phyloP scores from a whole-genome alignment of 2,329 filamentous ascomycete genomes.

The Cephalotrichum gorgonifer region DNA sequence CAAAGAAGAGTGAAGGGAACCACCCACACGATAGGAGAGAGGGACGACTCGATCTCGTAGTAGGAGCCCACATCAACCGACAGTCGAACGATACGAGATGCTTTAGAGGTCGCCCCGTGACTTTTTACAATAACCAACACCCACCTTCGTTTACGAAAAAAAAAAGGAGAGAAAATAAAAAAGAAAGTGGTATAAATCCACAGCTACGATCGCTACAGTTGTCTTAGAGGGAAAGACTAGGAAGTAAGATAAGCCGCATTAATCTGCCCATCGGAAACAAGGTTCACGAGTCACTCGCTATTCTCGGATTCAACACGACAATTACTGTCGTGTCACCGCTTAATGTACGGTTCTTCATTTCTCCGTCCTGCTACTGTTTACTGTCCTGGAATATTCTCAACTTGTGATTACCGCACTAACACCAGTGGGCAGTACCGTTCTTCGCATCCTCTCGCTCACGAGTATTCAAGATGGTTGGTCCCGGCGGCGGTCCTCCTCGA shows the following conservation, averaged over 20 bases:
- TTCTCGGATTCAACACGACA: background rate
- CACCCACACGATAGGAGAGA: too few relatives aligned
- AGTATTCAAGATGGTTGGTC: conserved; percentile 64
- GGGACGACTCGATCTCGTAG: too few relatives aligned
- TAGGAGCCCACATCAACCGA: too few relatives aligned
- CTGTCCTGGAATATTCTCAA: too few relatives aligned
- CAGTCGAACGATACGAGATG: conserved; percentile 1
- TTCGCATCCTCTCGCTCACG: background rate
- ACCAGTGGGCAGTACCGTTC: background rate
- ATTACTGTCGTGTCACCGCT: background rate
- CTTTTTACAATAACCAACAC: background rate
- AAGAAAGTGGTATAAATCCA: conserved; percentile 1
- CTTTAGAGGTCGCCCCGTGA: background rate
- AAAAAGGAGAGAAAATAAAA: background rate
- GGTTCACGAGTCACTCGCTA: conserved; percentile 9
- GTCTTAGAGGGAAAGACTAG: conserved; percentile 7
- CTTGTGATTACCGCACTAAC: background rate
- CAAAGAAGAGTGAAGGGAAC: too few relatives aligned
- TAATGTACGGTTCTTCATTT: background rate
- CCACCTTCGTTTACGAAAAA: conserved; percentile 3
- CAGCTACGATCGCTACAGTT: conserved; percentile 28
- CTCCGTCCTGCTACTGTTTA: too few relatives aligned
- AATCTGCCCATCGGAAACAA: conserved; percentile 1
- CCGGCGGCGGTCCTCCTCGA: conserved; percentile 84
- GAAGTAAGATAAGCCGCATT: conserved; percentile 3